Percentiles rank a stretch among this genome's conserved stretches.
These are phyloP conservation scores for Verticillium zaregamsianum DNA, from an alignment of 2,329 filamentous ascomycete genomes.

Conservation along the genomic window DNA sequence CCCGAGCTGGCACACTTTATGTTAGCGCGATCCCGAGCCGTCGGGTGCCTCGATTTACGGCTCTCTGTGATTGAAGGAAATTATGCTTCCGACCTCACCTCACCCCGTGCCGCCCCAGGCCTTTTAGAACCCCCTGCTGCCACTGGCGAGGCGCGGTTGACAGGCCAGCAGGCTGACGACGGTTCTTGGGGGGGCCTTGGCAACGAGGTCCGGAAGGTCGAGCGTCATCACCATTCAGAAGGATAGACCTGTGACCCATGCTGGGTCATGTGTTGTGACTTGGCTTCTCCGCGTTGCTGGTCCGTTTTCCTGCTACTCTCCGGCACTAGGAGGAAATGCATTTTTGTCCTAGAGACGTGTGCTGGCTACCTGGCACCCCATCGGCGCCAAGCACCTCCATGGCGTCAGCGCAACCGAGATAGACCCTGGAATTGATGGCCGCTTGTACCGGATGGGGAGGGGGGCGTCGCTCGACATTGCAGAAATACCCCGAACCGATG, in stretches of 20 bases:
- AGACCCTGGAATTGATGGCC: background rate
- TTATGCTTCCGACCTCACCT: constrained; percentile 10
- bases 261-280: background rate
- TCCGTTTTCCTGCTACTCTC: background rate
- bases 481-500: background rate
- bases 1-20: background rate
- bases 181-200: background rate
- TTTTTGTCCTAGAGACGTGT: background rate
- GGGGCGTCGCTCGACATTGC: background rate
- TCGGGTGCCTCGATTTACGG: background rate
- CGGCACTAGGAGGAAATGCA: background rate
- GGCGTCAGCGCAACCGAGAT: background rate
- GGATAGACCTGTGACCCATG: background rate
- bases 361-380: background rate
- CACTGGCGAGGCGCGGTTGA: background rate
- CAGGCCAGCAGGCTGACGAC: background rate
- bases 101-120: background rate
- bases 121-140: background rate
- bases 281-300: background rate
- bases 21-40: background rate
- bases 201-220: background rate
- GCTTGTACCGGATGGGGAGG: background rate
- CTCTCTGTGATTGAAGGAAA: constrained; percentile 14
- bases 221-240: background rate
- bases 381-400: background rate